A percentile compares a stretch with the other conserved stretches of the same genome.
Conservation (phyloP, 2,329 filamentous ascomycete genomes). For the Exophiala aquamarina region DNA sequence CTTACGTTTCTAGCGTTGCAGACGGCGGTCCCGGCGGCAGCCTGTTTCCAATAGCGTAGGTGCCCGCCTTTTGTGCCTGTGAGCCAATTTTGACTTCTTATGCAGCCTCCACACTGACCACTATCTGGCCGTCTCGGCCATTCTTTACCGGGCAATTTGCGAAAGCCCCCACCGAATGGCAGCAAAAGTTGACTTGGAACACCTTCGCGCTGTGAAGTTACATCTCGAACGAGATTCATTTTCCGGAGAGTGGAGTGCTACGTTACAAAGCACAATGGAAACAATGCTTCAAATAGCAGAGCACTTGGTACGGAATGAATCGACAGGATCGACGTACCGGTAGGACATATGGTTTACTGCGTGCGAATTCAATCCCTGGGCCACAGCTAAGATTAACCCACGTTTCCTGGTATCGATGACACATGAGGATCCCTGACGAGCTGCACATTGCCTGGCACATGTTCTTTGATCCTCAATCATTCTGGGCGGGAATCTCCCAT, state of each 20-base stretch:
- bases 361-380: no score
- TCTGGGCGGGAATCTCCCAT: no score
- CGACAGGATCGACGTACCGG: not conserved
- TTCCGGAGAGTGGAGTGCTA: conserved; percentile 2
- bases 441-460: no score
- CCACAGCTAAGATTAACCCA: no score
- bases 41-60: not conserved
- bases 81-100: not conserved
- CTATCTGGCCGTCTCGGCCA: not conserved
- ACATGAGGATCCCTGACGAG: no score
- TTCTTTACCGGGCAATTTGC: not conserved
- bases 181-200: conserved; percentile 2
- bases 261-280: not conserved
- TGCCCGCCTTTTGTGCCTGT: not conserved
- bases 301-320: not conserved
- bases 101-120: not conserved
- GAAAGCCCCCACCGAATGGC: not conserved
- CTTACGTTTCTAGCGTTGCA: conserved; percentile 1
- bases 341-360: not conserved
- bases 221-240: conserved; percentile 4
- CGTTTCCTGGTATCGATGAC: no score
- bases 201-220: not conserved
- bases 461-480: no score
- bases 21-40: not conserved
- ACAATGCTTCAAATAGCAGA: not conserved